Conservation (phyloP, 768 basidiomycete species). For the Hirschioporus abietinus region DNA sequence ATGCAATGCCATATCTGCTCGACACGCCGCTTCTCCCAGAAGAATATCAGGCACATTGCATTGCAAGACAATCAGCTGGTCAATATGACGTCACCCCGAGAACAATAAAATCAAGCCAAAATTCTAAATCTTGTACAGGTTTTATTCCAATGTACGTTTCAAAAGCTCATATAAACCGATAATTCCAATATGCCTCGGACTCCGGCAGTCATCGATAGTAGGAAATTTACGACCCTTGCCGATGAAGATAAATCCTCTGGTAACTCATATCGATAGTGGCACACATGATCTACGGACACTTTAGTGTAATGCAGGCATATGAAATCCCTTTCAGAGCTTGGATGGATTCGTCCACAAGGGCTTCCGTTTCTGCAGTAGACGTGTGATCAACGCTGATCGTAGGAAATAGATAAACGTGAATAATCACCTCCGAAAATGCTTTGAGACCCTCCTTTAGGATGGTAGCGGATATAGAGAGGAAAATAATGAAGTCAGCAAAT, state of each 20-base stretch:
- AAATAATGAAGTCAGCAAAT: neutral
- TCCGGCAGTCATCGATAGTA: neutral
- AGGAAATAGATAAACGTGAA: slow-evolving; percentile 9
- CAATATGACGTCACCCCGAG: neutral
- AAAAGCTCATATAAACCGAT: neutral
- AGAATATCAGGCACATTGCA: neutral
- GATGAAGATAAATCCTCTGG: neutral
- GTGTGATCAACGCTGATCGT: slow-evolving; percentile 2
- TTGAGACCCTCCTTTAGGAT: slow-evolving; percentile 55
- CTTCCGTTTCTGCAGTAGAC: slow-evolving; percentile 32
- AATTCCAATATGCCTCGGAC: neutral
- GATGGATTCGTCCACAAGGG: slow-evolving; percentile 55
- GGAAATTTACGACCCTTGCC: neutral
- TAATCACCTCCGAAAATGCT: slow-evolving; percentile 60
- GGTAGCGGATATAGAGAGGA: neutral
- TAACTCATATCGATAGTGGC: neutral
- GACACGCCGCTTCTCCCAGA: neutral
- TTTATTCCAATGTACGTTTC: neutral
- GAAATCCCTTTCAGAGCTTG: slow-evolving; percentile 34
- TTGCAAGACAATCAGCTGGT: neutral
- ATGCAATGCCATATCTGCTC: neutral
- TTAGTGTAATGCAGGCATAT: neutral
- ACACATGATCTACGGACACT: neutral
- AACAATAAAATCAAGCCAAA: neutral
- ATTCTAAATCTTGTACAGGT: neutral